These are phyloP conservation scores for Candida koratica DNA, from an alignment of 805 yeast genomes.

Conservation along the genomic window DNA sequence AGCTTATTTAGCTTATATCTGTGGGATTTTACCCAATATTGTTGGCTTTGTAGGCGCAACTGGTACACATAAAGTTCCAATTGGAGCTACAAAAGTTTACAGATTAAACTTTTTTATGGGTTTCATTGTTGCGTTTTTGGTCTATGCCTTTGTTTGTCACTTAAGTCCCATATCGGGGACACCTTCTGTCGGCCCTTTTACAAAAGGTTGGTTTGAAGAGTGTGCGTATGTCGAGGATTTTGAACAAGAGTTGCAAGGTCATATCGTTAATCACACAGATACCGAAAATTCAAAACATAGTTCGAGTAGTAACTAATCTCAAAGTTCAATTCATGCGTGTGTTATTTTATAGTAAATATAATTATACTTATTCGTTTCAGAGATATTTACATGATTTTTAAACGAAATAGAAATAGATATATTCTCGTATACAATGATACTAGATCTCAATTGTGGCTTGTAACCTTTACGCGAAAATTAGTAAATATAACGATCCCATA, in stretches of 20 bases:
- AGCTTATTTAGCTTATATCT: slow-evolving; percentile 73
- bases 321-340: slow-evolving; percentile 5
- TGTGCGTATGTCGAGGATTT: slow-evolving; percentile 63
- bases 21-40: slow-evolving; percentile 79
- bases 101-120: slow-evolving; percentile 76
- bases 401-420: no score
- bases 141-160: slow-evolving; percentile 51
- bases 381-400: no score
- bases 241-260: slow-evolving; percentile 39
- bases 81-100: slow-evolving; percentile 73
- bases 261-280: slow-evolving; percentile 19
- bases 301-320: slow-evolving; percentile 11
- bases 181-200: slow-evolving; percentile 36
- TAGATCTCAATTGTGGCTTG: slow-evolving; percentile 4
- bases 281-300: slow-evolving; percentile 13
- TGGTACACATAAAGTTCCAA: slow-evolving; percentile 64
- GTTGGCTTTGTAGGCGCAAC: slow-evolving; percentile 86
- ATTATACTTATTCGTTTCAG: no score
- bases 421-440: no score
- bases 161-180: slow-evolving; percentile 48
- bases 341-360: no score
- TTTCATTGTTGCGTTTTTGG: slow-evolving; percentile 51
- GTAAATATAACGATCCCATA: no score
- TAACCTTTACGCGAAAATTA: slow-evolving; percentile 4
- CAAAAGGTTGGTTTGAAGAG: slow-evolving; percentile 60